Evolutionary conservation across 2,329 filamentous ascomycete genomes (phyloP).

Genomic region (Aspergillus neoniger): DNA sequence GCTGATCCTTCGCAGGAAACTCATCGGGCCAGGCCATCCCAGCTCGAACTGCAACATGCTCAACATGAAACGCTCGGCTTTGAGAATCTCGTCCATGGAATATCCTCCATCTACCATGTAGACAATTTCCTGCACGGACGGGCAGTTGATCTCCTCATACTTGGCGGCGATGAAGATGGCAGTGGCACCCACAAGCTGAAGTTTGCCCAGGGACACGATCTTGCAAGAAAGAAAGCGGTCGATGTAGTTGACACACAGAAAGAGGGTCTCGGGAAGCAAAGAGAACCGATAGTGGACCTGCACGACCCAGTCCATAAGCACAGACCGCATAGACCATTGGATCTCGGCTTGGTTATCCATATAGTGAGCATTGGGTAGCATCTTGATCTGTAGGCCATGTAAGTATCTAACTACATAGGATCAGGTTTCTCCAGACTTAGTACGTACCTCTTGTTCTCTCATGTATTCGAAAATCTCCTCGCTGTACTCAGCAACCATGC

Average conservation of each 20-base stretch:
- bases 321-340: constrained; percentile 97
- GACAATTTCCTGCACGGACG: constrained; percentile 90
- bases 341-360: constrained; percentile 98
- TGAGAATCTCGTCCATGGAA: constrained; percentile 85
- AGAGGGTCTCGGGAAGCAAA: constrained; percentile 90
- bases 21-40: constrained; percentile 98
- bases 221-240: constrained; percentile 95
- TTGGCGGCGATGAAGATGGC: constrained; percentile 95
- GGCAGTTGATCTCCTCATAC: constrained; percentile 98
- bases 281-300: constrained; percentile 93
- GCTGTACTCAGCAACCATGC: constrained; percentile 96
- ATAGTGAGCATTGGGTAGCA: constrained; percentile 88
- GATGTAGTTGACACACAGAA: constrained; percentile 93
- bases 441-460: constrained; percentile 77
- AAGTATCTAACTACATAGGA: constrained; percentile 17
- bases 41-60: constrained; percentile 94
- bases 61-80: constrained; percentile 97
- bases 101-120: constrained; percentile 98
- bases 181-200: constrained; percentile 94
- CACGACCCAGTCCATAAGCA: constrained; percentile 97
- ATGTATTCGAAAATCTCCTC: constrained; percentile 96
- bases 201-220: constrained; percentile 89
- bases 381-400: constrained; percentile 59
- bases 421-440: background rate
- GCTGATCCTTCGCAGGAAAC: constrained; percentile 93